Evolutionary conservation across 164 flowering plant genomes (phyloP), one percentile per base, ranked within the genome.

Genomic region (Vitis vinifera): DNA sequence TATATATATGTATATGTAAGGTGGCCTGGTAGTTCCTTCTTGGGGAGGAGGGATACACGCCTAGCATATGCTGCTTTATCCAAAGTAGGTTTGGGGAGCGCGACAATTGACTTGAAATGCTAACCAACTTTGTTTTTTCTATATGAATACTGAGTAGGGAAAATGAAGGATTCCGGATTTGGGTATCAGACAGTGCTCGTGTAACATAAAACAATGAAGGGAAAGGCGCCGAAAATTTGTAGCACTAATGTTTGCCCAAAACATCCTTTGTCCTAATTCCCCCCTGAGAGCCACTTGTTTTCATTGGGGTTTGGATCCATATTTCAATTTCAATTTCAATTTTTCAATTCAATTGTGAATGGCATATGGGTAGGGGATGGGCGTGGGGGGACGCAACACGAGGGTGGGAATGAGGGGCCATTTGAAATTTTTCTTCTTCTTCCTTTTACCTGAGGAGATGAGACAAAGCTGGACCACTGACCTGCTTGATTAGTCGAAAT

Each of bases 401-500:
- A 30, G 30, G 27, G 10, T 27, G 11, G 15, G n/a, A 29, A 11
- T 2, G 30, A 62, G 27, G 61, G 58, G 27, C 55, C 56, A 50
- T 23, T 16, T 10, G 15, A 51, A 31, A 29, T 0, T 23, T 11
- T 6, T 15, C 1, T 3, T n/a, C 58, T 6, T 15, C 23, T 15
- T 17, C 9, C 2, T 44, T 19, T 72, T 49, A 64, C 47, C 44
- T 12, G 44, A 65, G 68, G 29, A 55, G 17, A 71, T 8, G 62
- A 59, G 62, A 78, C 66, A 65, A 61, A 30, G 27, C 47, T 59
- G 74, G 76, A 70, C 76, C 78, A 70, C 78, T 30, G 14, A n/a
- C 10, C 31, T 56, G 52, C 12, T 23, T 71, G 76, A 77, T 52
- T 14, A 71, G 80, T 72, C 74, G 3, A 30, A 65, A 75, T 80